Evolutionary conservation across 805 yeast species (phyloP).

Genomic region (Myxozyma kluyveri): DNA sequence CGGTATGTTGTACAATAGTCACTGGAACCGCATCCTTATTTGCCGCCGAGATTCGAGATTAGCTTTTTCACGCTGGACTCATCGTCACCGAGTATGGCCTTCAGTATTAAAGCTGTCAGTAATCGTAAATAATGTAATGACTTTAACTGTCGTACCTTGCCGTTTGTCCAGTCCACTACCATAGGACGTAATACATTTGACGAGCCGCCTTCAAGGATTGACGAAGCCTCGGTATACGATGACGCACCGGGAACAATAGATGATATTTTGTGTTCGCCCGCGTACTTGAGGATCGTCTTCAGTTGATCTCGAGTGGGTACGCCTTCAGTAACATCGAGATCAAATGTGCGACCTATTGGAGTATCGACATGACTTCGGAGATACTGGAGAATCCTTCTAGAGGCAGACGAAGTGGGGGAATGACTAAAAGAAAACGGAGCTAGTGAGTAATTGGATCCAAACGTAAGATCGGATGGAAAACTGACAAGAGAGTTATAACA

Average conservation of each 20-base stretch:
- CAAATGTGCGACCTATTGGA: conserved; percentile 33
- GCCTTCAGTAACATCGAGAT: conserved; percentile 39
- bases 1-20: not conserved
- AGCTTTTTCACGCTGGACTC: conserved; percentile 25
- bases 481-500: conserved; percentile 26
- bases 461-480: not conserved
- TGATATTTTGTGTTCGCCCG: conserved; percentile 19
- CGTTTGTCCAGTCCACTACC: conserved; percentile 31
- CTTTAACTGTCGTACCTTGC: conserved; percentile 27
- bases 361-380: conserved; percentile 5
- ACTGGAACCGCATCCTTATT: not conserved
- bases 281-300: conserved; percentile 26
- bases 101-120: not conserved
- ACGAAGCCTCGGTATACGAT: conserved; percentile 21
- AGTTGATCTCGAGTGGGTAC: conserved; percentile 34
- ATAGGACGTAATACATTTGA: conserved; percentile 23
- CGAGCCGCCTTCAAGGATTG: conserved; percentile 15
- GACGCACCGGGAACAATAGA: conserved; percentile 25
- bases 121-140: not conserved
- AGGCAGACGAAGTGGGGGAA: conserved; percentile 27
- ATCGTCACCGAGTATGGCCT: conserved; percentile 30
- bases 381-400: conserved; percentile 16
- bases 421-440: conserved; percentile 9
- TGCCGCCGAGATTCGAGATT: conserved; percentile 13
- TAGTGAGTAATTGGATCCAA: not conserved